These are phyloP conservation scores for Colletotrichum paranaense DNA, from an alignment of 2,329 filamentous ascomycete genomes.

Conservation along the genomic window DNA sequence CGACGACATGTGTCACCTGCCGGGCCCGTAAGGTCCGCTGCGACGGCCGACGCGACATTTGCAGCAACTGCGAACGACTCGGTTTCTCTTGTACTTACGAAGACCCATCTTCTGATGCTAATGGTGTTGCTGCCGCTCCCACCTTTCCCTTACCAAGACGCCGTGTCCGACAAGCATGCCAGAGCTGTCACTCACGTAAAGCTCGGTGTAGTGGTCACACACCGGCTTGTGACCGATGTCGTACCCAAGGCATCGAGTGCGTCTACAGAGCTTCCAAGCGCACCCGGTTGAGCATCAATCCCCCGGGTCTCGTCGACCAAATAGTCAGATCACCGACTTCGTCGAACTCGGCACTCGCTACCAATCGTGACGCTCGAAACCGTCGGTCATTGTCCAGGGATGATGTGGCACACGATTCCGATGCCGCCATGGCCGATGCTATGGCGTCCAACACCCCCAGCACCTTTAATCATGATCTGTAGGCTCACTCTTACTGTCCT, in stretches of 20 bases:
- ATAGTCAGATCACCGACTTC: constrained; percentile 18
- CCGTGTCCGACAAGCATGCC: constrained; percentile 67
- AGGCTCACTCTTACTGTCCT: constrained; percentile 36
- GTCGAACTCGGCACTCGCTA: constrained; percentile 10
- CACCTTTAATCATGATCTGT: constrained; percentile 48
- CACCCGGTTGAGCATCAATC: constrained; percentile 28
- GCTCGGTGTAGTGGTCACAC: constrained; percentile 68
- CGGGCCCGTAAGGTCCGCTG: constrained; percentile 69
- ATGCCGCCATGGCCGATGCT: constrained; percentile 40
- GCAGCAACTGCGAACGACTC: constrained; percentile 69
- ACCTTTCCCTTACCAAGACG: constrained; percentile 55
- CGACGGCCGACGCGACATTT: constrained; percentile 63
- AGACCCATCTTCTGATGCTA: constrained; percentile 54
- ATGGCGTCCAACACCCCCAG: constrained; percentile 47
- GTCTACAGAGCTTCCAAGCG: constrained; percentile 64
- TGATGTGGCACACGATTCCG: constrained; percentile 26
- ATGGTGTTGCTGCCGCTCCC: constrained; percentile 48
- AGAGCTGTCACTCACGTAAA: constrained; percentile 68
- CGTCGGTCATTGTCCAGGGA: constrained; percentile 29
- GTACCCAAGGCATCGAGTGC: constrained; percentile 65
- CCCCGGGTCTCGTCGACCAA: constrained; percentile 16
- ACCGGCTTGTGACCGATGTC: constrained; percentile 64
- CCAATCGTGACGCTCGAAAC: constrained; percentile 15
- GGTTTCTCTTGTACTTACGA: constrained; percentile 69
- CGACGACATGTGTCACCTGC: constrained; percentile 66